A percentile compares a stretch with the other conserved stretches of the same genome.
Conservation (phyloP, 2,329 filamentous ascomycete genomes). For the Endocalyx cinctus region DNA sequence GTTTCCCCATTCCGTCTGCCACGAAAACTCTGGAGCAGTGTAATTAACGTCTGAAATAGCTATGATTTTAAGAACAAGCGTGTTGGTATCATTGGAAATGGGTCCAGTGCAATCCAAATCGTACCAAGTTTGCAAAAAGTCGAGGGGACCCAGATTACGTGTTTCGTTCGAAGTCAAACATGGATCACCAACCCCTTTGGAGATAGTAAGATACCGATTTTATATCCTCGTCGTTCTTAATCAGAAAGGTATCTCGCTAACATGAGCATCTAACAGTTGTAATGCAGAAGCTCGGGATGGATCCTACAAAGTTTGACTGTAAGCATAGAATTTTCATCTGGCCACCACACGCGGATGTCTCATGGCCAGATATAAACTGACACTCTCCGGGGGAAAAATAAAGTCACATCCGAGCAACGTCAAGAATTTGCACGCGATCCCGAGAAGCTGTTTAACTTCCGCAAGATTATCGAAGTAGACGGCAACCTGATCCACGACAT, state of each 20-base stretch:
- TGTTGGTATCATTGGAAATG: slow-evolving; percentile 48
- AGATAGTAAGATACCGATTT: slow-evolving; percentile 23
- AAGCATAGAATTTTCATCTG: slow-evolving; percentile 18
- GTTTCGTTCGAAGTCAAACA: slow-evolving; percentile 44
- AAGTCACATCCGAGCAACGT: slow-evolving; percentile 36
- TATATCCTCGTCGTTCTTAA: neutral
- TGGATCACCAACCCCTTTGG: slow-evolving; percentile 47
- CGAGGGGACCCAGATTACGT: slow-evolving; percentile 35
- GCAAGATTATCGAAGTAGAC: slow-evolving; percentile 39
- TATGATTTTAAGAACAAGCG: slow-evolving; percentile 44
- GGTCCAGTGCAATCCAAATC: slow-evolving; percentile 49
- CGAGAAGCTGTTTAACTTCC: slow-evolving; percentile 32
- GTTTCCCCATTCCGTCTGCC: no score
- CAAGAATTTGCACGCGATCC: slow-evolving; percentile 33
- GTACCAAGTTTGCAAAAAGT: slow-evolving; percentile 43
- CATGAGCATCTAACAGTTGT: no score
- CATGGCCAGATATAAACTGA: no score
- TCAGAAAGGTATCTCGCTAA: no score
- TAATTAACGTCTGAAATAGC: no score
- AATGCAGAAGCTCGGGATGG: slow-evolving; percentile 38
- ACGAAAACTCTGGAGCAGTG: no score
- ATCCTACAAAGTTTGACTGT: slow-evolving; percentile 34
- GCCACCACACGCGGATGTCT: no score
- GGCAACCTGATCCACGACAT: slow-evolving; percentile 39
- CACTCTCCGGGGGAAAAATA: no score